Evolutionary conservation across 2,329 filamentous ascomycete species (phyloP), one percentile per base, ranked within the genome.

Genomic region (Ophiocordyceps camponoti-floridani): DNA sequence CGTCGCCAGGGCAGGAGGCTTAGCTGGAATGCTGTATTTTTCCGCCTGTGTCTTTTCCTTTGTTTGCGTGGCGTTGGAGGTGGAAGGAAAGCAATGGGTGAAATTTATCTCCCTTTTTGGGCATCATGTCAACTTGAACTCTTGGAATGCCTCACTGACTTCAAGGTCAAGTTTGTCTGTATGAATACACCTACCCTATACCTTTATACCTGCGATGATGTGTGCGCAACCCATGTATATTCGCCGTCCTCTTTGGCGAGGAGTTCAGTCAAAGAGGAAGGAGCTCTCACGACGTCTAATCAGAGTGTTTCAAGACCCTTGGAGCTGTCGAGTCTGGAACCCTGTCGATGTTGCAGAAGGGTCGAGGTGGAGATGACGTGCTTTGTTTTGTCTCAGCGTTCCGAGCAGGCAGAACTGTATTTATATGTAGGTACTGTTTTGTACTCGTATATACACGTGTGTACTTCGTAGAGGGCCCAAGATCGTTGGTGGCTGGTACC

Each of bases 11-110:
- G 40, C 18, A 11, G 19, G 12, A 19, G 26, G 12, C 18, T 12
- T 26, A 19, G 18, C 18, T 41, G 11, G 1, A 4, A 10, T 16
- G 11, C 23, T n/a, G 13, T 41, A n/a, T 41, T 41, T 41, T 16
- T 4, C 16, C 30, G 3, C 30, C 30, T 26, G 8, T 40, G 31
- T 31, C 27, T 19, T 14, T 30, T 37, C 26, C 28, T 31, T 41
- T 43, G 38, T 31, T 44, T 30, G 42, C 45, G 35, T 42, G 45
- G 45, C 45, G 45, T 37, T 44, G 19, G 8, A 16, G 45, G 38
- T 18, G 2, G 9, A n/a, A 16, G 14, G 35, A 23, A n/a, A n/a
- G 13, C 6, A 26, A 16, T 16, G 19, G 23, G 27, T 41, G 4
- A 14, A 10, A 27, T n/a, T 14, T n/a, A n/a, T 27, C 12, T 26